Percentiles rank a stretch among this genome's conserved stretches.
Evolutionary conservation across 768 basidiomycete genomes (phyloP).

Genomic region (Mycena olivaceomarginata): DNA sequence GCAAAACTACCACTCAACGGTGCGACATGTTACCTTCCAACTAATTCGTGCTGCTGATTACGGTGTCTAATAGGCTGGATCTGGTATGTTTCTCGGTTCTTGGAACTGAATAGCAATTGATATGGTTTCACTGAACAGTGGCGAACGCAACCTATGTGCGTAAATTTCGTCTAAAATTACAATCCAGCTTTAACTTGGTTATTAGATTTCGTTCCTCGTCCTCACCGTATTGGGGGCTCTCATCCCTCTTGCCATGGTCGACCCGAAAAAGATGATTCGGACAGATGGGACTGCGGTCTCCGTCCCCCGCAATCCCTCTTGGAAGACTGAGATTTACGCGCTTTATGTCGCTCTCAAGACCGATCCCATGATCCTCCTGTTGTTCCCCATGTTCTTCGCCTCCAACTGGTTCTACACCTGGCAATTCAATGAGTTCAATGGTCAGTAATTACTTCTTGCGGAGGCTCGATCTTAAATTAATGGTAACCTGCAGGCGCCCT

Average conservation of each 20-base stretch:
- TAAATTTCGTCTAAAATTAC: constrained; percentile 9
- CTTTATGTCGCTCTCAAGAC: constrained; percentile 81
- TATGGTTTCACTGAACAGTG: constrained; percentile 59
- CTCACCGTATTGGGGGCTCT: constrained; percentile 81
- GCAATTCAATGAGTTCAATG: constrained; percentile 91
- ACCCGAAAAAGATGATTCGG: constrained; percentile 84
- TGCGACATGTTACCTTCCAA: constrained; percentile 52
- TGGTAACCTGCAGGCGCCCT: constrained; percentile 61
- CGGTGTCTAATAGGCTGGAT: constrained; percentile 60
- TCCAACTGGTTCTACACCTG: constrained; percentile 93
- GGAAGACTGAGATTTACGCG: constrained; percentile 84
- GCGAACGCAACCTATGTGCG: constrained; percentile 86
- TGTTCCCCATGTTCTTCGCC: constrained; percentile 92
- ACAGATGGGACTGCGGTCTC: constrained; percentile 84
- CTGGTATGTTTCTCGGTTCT: constrained; percentile 55
- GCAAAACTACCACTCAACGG: constrained; percentile 79
- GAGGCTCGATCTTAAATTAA: not conserved
- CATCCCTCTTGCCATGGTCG: constrained; percentile 82
- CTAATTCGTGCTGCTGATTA: not conserved
- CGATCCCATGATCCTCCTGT: constrained; percentile 82
- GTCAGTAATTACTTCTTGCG: constrained; percentile 27
- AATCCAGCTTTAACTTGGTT: not conserved
- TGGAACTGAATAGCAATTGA: constrained; percentile 10
- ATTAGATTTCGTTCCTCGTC: constrained; percentile 85
- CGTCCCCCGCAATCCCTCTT: constrained; percentile 80